Evolutionary conservation across 225 moss, liverwort and hornwort species (phyloP), one percentile per base, ranked within the genome.

Genomic region (Ulota crispa): DNA sequence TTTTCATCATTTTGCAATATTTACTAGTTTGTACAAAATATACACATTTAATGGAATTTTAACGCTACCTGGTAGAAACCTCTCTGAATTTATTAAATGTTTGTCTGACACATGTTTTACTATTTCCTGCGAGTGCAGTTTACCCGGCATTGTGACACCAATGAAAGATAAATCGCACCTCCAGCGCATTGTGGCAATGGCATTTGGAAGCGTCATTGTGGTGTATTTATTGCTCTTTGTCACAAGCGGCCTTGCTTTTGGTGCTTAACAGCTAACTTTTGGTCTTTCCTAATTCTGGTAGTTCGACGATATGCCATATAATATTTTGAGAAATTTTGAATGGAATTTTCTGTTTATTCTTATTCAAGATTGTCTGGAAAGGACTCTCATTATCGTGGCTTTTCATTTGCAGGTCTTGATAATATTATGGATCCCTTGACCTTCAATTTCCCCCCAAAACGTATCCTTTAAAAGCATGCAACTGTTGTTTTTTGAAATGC

Each of bases 91-190:
- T 18, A 11, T 68, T 61, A 2, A 53, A 16, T 31, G 21, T 16
- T 78, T 47, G n/a, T 57, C 28, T 81, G 50, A 56, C 8, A 18
- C 45, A 45, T 68, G 55, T 2, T 47, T 76, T 64, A 14, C 30
- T 73, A 50, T 18, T 42, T 37, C 31, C 30, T 59, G 21, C 63
- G 73, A 32, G 65, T 89, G 84, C 80, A 99, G 96, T 90, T 82
- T 99, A 82, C 98, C 98, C 56, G 87, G 98, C 64, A 94, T 99
- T 53, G 77, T 99, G 79, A 93, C 96, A 70, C 98, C 98, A 7
- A 94, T 99, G 88, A 89, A 90, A 76, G 90, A 99, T 84, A 99
- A 99, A 72, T 88, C 92, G 14, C 85, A 87, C 64, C 78, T 96
- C 53, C 87, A 89, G 78, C 89, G 87, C 75, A 89, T 99, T 77